phyloP scores from a whole-genome alignment of 768 basidiomycete species.

The Baorangia bicolor region DNA sequence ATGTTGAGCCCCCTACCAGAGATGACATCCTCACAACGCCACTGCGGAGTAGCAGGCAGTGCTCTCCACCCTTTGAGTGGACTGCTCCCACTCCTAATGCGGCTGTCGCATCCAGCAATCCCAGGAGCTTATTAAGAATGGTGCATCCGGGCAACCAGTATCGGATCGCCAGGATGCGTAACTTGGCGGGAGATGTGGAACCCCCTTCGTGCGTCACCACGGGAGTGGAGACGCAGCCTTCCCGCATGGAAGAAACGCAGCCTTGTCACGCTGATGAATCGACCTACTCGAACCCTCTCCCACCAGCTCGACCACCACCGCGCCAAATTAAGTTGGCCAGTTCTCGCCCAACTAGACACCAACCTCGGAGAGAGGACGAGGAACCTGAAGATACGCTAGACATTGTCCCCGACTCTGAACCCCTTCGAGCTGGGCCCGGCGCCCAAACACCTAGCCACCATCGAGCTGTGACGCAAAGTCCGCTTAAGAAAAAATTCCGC shows the following conservation, averaged over 20 bases:
- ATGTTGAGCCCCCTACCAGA: neutral
- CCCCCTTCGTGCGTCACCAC: constrained; percentile 15
- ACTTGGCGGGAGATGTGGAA: constrained; percentile 20
- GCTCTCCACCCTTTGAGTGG: constrained; percentile 23
- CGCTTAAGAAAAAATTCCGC: constrained; percentile 14
- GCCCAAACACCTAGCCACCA: constrained; percentile 7
- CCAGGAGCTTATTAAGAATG: constrained; percentile 32
- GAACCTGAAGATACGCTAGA: constrained; percentile 41
- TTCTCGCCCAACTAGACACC: neutral
- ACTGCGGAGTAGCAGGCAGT: neutral
- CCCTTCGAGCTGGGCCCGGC: constrained; percentile 36
- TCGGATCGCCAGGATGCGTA: constrained; percentile 28
- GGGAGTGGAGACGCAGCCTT: constrained; percentile 17
- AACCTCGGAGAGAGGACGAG: neutral
- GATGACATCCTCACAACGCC: neutral
- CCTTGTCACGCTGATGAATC: constrained; percentile 1
- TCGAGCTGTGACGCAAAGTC: constrained; percentile 5
- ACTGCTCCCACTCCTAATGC: constrained; percentile 14
- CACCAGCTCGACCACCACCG: neutral
- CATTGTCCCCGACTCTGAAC: constrained; percentile 66
- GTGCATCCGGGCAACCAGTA: constrained; percentile 35
- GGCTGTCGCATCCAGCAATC: constrained; percentile 23
- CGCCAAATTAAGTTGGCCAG: neutral
- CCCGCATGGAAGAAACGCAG: constrained; percentile 19
- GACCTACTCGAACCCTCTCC: neutral